Evolutionary conservation across 2,329 filamentous ascomycete genomes (phyloP), one percentile per base, ranked within the genome.

Genomic region (Achaetomium macrosporum): DNA sequence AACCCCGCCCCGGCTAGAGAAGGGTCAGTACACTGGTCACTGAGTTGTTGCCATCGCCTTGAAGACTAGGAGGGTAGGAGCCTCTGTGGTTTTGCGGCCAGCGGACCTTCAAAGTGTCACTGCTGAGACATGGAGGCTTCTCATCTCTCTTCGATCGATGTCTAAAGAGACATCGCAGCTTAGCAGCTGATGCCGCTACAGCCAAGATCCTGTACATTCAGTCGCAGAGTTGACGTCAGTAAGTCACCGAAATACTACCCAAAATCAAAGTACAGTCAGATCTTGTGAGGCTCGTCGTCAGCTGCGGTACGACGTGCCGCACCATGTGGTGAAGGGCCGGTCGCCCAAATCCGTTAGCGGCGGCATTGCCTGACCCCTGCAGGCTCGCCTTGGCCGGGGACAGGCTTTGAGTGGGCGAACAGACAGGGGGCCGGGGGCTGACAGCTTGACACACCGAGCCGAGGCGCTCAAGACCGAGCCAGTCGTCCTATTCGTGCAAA

Each of bases 391-490:
- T 46, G 42, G 45, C 44, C 42, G 47, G 47, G 33, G 13, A 20
- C 17, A n/a, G 15, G 11, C 17, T 5, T 10, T 42, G 29, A 36
- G 40, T 33, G 40, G 16, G 30, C 11, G 30, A 25, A 2, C 44
- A 44, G 44, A 42, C n/a, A n/a, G n/a, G n/a, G n/a, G n/a, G n/a
- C n/a, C n/a, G 46, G 48, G 20, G 41, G 42, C 19, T 37, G 48
- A 33, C 42, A 33, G 19, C 16, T 25, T 42, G 47, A 19, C 17
- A 39, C 43, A 51, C 52, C 43, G 52, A 54, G 33, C 52, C 20
- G 16, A 36, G 31, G 40, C 20, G 45, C 25, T 17, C 30, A 20
- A n/a, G 31, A 37, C 15, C n/a, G 19, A 43, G 39, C 13, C n/a
- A n/a, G 13, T 10, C 8, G 19, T 41, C 49, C 36, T 29, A 51